phyloP scores from a whole-genome alignment of 805 yeast species.

The Candida andamanensis region DNA sequence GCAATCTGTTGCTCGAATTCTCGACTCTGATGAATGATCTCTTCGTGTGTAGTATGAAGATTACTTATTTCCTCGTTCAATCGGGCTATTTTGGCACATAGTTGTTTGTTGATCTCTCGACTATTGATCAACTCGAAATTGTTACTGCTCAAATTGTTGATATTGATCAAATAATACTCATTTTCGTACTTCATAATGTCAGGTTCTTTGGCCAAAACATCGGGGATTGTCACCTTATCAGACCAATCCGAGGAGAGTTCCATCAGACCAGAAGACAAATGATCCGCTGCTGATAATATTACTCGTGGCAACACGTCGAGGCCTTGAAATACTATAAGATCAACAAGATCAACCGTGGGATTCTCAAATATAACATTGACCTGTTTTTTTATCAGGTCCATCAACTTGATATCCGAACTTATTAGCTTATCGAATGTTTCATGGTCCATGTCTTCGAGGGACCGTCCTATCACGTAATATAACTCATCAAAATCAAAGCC shows the following conservation, averaged over 20 bases:
- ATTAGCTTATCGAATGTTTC: conserved; percentile 27
- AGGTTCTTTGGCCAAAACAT: conserved; percentile 17
- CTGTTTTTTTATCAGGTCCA: no score
- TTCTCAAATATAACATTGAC: conserved; percentile 9
- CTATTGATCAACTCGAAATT: conserved; percentile 34
- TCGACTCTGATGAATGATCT: conserved; percentile 30
- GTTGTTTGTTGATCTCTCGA: conserved; percentile 33
- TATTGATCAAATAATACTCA: conserved; percentile 33
- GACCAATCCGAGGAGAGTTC: conserved; percentile 20
- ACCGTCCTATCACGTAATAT: conserved; percentile 29
- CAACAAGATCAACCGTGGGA: conserved; percentile 17
- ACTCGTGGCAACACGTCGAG: conserved; percentile 29
- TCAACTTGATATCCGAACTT: conserved; percentile 27
- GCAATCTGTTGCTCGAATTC: conserved; percentile 19
- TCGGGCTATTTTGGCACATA: conserved; percentile 21
- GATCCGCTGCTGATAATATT: conserved; percentile 14
- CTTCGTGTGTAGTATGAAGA: conserved; percentile 30
- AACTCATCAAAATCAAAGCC: conserved; percentile 28
- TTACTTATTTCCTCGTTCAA: conserved; percentile 23
- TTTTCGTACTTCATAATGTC: conserved; percentile 30
- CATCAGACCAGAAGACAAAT: conserved; percentile 20
- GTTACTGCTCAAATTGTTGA: conserved; percentile 32
- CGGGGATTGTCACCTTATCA: conserved; percentile 4
- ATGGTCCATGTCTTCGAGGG: conserved; percentile 29
- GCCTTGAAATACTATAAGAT: conserved; percentile 37